Evolutionary conservation across 169 alveolate genomes (phyloP).

Genomic region (Neospora caninum): DNA sequence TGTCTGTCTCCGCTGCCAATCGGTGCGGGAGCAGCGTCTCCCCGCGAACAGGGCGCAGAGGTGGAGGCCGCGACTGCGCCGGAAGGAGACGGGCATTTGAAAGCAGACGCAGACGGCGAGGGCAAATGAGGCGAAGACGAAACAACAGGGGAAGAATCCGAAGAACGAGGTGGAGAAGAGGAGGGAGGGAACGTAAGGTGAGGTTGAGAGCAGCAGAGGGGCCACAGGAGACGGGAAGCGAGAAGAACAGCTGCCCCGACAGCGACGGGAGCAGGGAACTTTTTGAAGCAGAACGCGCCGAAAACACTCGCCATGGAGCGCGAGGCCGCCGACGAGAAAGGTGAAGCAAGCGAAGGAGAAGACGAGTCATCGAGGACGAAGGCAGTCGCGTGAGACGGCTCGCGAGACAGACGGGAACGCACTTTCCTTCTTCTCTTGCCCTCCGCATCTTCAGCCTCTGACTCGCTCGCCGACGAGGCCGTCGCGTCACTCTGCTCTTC

Average conservation of each 20-base stretch:
- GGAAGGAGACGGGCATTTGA: too few relatives aligned
- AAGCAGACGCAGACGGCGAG: background rate
- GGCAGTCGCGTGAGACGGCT: background rate
- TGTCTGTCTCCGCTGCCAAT: background rate
- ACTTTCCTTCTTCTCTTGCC: background rate
- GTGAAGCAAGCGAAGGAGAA: too few relatives aligned
- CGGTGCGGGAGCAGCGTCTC: too few relatives aligned
- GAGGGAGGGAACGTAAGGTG: background rate
- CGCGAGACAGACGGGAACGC: background rate
- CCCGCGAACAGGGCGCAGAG: too few relatives aligned
- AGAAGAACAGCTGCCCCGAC: slow-evolving; percentile 13
- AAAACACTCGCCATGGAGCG: background rate
- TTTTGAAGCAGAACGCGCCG: background rate
- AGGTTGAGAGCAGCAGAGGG: slow-evolving; percentile 30
- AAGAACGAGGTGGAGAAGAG: background rate
- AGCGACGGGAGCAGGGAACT: background rate
- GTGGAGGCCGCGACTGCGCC: too few relatives aligned
- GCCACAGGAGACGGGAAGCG: slow-evolving; percentile 14
- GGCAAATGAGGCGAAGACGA: background rate
- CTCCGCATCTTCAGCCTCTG: background rate
- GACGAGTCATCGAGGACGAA: background rate
- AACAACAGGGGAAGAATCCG: background rate
- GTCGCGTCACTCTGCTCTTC: too few relatives aligned
- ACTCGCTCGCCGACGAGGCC: background rate
- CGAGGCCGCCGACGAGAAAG: background rate